Base-by-base conservation (phyloP, 2,329 filamentous ascomycete species). In the Aspergillus viridinutans region DNA sequence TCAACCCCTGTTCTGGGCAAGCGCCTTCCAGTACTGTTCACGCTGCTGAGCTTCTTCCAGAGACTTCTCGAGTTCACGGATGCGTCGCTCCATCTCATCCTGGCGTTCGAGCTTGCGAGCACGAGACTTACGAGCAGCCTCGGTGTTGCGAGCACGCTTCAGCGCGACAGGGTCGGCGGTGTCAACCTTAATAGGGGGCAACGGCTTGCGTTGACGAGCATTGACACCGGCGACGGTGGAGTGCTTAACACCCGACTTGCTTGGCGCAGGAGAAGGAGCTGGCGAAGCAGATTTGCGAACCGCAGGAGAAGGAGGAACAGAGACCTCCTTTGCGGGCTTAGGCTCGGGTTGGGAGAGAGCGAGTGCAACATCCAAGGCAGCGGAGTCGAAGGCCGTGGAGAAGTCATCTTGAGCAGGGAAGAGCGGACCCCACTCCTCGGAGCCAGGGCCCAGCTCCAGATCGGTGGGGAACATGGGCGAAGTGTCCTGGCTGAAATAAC, bases 111-210 rank as follows among this genome's bases (percentile, higher is more conserved):
- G 86, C 80, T 96, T 96, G 64, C 91, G 88, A 69, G 91, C 88
- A 53, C 93, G 88, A 58, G 92, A 96, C 78, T 96, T 96, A 64
- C 93, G 91, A 67, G 93, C 93, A 20, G 93, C 93, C 73, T 95
- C 84, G 8, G 92, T 96, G 74, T 97, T 97, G 64, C 92, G 89
- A 52, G 92, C 92, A 73, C 93, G 90, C 86, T 97, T 97, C 81
- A 92, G 84, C 21, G 90, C 91, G n/a, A 89, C 73, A 9, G 83
- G 84, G 68, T 97, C 92, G 45, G 67, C 77, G 0, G 86, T 84
- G 65, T 97, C 90, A 40, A 92, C 84, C 59, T 88, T 78, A 71
- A 96, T 92, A 6, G 88, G 87, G 61, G 89, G 87, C 55, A 96
- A 80, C 61, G 89, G 87, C 81, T 92, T 93, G 70, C 90, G 89